Evolutionary conservation across 2,329 filamentous ascomycete genomes (phyloP), one percentile per base, ranked within the genome.

Genomic region (Pseudogymnoascus sp.): DNA sequence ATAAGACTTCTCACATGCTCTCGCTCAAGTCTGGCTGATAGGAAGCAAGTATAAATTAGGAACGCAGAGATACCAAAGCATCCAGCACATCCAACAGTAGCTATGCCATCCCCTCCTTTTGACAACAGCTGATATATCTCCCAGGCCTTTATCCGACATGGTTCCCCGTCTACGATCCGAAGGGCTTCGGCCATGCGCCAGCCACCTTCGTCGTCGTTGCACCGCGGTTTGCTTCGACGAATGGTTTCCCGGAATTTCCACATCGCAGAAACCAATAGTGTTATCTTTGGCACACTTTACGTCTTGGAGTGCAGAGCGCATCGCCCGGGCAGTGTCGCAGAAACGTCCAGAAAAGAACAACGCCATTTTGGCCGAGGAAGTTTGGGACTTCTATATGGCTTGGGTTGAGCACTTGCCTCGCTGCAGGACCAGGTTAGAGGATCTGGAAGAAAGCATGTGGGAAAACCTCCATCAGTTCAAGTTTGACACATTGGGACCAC

Each of bases 281-380:
- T 35, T 67, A n/a, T 60, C 67, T 10, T 62, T 69, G 9, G 48
- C 62, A 1, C 64, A 66, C n/a, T 61, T 62, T 42, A 65, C 63
- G 13, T 65, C 66, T 6, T 69, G 67, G 67, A 65, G 64, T 10
- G 68, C 66, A 3, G 67, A 69, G n/a, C 62, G 52, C 12, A 68
- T 69, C 48, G 48, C 48, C 35, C 48, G 48, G 8, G 48, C 48
- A 29, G 10, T 29, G 48, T 13, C 58, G 7, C 27, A 61, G 25
- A 61, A 48, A 1, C 35, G 67, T 3, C 13, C 29, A 5, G 25
- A 60, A 1, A 6, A 52, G 6, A 59, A 27, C 15, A 18, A 40
- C 4, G 2, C 45, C 10, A n/a, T 42, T 3, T 5, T 65, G n/a
- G 52, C 65, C 7, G 65, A 65, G 39, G 18, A 64, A 15, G 59